A percentile compares a stretch with the other conserved stretches of the same genome.
These are phyloP conservation scores for Orobanche coerulescens DNA, from an alignment of 257 asterid genomes.

Conservation along the genomic window DNA sequence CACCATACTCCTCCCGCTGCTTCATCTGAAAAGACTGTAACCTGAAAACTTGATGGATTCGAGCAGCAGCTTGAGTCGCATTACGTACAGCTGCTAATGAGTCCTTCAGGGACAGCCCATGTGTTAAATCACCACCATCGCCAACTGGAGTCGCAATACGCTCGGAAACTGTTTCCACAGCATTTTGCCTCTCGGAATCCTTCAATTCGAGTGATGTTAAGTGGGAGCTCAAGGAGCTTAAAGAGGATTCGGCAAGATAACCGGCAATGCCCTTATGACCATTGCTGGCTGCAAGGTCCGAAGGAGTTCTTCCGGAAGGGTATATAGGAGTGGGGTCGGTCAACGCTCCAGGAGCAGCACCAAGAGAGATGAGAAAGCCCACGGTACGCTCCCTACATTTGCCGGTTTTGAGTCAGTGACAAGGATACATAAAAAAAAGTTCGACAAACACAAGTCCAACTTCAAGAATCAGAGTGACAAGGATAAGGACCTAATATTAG, in stretches of 20 bases:
- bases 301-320: constrained; percentile 66
- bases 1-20: constrained; percentile 52
- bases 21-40: constrained; percentile 85
- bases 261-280: constrained; percentile 97
- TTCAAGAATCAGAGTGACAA: constrained; percentile 12
- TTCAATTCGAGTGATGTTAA: constrained; percentile 50
- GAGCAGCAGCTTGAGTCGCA: constrained; percentile 98
- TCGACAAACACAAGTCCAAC: constrained; percentile 3
- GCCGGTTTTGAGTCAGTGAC: constrained; percentile 18
- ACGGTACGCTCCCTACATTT: constrained; percentile 67
- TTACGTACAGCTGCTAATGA: constrained; percentile 87
- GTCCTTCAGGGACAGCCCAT: constrained; percentile 70
- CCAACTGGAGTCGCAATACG: constrained; percentile 54
- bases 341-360: constrained; percentile 67
- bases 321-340: constrained; percentile 75
- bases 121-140: constrained; percentile 56
- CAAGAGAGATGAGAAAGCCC: constrained; percentile 66
- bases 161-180: constrained; percentile 61
- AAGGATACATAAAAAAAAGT: constrained; percentile 7
- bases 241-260: constrained; percentile 69
- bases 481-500: background rate
- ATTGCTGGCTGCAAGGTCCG: constrained; percentile 77
- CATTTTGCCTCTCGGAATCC: constrained; percentile 35
- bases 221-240: constrained; percentile 66
- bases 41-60: constrained; percentile 78